Evolutionary conservation across 345 rosid species (phyloP).

Genomic region (Eucalyptus coolabah): DNA sequence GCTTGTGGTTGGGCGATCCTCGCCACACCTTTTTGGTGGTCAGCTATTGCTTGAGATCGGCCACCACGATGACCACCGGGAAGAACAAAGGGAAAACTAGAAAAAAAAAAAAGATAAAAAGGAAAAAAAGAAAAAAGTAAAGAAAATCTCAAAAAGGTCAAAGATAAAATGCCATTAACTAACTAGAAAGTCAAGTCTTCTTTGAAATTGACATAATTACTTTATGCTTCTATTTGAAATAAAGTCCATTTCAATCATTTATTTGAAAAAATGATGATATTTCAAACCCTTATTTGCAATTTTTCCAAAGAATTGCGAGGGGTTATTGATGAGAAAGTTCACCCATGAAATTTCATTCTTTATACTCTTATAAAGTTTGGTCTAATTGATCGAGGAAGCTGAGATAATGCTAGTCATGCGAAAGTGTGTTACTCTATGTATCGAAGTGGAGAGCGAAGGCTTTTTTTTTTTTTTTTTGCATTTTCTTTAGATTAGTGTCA

Average conservation of each 20-base stretch:
- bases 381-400: not conserved
- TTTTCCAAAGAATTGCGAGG: not conserved
- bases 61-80: fast-evolving
- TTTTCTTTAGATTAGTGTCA: not conserved
- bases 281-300: not conserved
- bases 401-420: not conserved
- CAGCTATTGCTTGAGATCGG: fast-evolving
- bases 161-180: no score
- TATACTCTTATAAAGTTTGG: not conserved
- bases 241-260: no score
- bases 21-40: fast-evolving
- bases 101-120: no score
- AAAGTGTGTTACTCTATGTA: not conserved
- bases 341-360: not conserved
- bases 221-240: no score
- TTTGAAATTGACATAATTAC: no score
- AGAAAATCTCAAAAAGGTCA: no score
- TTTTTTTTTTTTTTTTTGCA: not conserved
- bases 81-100: no score
- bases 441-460: not conserved
- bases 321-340: not conserved
- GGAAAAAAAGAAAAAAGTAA: no score
- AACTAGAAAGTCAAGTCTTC: fast-evolving
- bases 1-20: fast-evolving
- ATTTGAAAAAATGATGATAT: no score